A percentile compares a stretch with the other conserved stretches of the same genome.
These are phyloP conservation scores for Fremontodendron californicum DNA, from an alignment of 345 rosid species.

Conservation along the genomic window DNA sequence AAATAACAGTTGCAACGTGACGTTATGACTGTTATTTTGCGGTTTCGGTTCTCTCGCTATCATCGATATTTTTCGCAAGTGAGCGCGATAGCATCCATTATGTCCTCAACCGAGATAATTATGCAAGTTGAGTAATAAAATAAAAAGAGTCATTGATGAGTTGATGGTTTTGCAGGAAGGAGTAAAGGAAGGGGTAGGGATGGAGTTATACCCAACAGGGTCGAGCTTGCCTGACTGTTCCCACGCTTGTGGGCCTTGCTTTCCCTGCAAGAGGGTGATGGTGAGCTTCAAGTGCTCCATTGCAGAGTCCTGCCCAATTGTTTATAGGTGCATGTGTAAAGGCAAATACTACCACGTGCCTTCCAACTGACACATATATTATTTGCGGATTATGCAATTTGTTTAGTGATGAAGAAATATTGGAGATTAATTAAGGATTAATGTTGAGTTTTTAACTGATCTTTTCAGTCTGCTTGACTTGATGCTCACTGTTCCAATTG, in stretches of 20 bases:
- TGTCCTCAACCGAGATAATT: too few species aligned
- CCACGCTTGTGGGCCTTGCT: constrained; percentile 87
- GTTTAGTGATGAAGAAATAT: background rate
- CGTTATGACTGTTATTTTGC: too few species aligned
- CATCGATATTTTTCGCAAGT: too few species aligned
- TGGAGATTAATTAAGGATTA: background rate
- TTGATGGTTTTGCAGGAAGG: constrained; percentile 7
- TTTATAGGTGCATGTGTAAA: constrained; percentile 81
- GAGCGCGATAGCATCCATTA: too few species aligned
- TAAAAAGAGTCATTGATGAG: background rate
- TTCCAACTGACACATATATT: constrained; percentile 27
- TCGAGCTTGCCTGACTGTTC: constrained; percentile 94
- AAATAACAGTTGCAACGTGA: too few species aligned
- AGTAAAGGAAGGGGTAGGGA: constrained; percentile 27
- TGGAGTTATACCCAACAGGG: constrained; percentile 62
- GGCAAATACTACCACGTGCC: constrained; percentile 87
- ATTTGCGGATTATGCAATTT: background rate
- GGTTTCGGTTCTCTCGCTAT: too few species aligned
- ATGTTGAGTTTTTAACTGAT: background rate
- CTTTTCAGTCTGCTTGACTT: background rate
- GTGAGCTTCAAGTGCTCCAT: constrained; percentile 78
- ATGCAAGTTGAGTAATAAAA: too few species aligned
- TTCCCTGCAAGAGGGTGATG: constrained; percentile 91
- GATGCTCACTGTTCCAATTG: background rate
- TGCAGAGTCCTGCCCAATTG: constrained; percentile 90